Percentiles rank a stretch among this genome's conserved stretches.
Evolutionary conservation across 1,284 basidiomycete genomes (phyloP).

Genomic region (Cutaneotrichosporon sp.): DNA sequence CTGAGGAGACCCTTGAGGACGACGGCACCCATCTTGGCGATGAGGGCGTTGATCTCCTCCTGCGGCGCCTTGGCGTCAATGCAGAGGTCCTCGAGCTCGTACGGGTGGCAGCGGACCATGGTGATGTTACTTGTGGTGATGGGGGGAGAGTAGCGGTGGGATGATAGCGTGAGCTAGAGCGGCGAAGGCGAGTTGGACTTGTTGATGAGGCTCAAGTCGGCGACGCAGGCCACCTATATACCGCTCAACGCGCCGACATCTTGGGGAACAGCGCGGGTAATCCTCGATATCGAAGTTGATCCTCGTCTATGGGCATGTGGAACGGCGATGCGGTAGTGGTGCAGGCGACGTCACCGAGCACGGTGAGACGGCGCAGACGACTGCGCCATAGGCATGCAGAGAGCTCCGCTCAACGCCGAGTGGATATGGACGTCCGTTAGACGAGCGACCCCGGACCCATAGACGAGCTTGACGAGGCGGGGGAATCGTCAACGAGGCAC

Average conservation of each 20-base stretch:
- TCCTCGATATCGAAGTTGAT: not conserved
- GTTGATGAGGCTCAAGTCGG: not conserved
- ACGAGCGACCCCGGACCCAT: not conserved
- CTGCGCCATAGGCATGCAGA: not conserved
- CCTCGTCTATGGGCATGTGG: not conserved
- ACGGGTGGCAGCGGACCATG: constrained; percentile 22
- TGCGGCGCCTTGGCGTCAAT: constrained; percentile 24
- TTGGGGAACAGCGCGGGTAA: not conserved
- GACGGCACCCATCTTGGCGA: constrained; percentile 25
- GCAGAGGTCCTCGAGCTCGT: constrained; percentile 25
- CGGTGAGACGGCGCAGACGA: not conserved
- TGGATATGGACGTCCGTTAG: not conserved
- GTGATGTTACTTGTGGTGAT: not conserved
- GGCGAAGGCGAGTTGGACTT: not conserved
- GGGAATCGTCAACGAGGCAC: not conserved
- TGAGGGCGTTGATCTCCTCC: constrained; percentile 27
- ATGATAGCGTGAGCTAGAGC: too few relatives aligned
- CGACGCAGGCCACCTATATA: not conserved
- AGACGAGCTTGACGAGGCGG: not conserved
- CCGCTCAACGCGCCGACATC: not conserved
- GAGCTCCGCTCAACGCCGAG: not conserved
- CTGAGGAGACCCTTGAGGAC: constrained; percentile 24
- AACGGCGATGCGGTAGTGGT: not conserved
- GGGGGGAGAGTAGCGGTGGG: not conserved
- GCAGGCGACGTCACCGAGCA: not conserved